Conservation (phyloP, 225 moss, liverwort and hornwort genomes). For the Lunularia cruciata region DNA sequence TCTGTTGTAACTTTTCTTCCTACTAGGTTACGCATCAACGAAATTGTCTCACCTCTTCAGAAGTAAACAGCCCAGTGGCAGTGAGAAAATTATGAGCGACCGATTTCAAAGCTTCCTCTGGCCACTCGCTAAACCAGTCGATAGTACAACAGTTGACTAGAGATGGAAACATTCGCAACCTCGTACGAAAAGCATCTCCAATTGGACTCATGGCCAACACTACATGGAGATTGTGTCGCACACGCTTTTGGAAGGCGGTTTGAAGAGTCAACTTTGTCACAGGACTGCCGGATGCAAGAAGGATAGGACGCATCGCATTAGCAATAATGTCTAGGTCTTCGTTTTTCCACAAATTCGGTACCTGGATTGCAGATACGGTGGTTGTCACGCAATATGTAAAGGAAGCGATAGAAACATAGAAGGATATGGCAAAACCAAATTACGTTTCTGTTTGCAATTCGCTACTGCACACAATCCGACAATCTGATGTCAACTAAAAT, state of each 20-base stretch:
- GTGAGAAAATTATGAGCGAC: slow-evolving; percentile 71
- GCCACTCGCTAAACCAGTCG: slow-evolving; percentile 98
- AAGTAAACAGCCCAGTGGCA: slow-evolving; percentile 45
- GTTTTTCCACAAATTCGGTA: slow-evolving; percentile 88
- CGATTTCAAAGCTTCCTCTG: slow-evolving; percentile 76
- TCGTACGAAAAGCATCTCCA: slow-evolving; percentile 78
- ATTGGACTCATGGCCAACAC: slow-evolving; percentile 89
- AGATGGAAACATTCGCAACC: slow-evolving; percentile 91
- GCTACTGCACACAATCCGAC: too few relatives aligned
- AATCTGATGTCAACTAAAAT: too few relatives aligned
- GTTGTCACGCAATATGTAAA: too few relatives aligned
- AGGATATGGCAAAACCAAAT: too few relatives aligned
- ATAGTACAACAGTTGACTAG: slow-evolving; percentile 93
- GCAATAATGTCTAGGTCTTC: slow-evolving; percentile 76
- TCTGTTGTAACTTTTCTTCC: not conserved
- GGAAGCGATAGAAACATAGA: too few relatives aligned
- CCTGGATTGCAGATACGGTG: too few relatives aligned
- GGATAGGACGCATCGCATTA: slow-evolving; percentile 67
- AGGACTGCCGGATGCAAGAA: slow-evolving; percentile 52
- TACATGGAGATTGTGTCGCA: slow-evolving; percentile 74
- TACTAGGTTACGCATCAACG: not conserved
- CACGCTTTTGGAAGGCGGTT: slow-evolving; percentile 68
- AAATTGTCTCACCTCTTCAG: slow-evolving; percentile 46
- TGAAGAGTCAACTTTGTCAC: slow-evolving; percentile 74
- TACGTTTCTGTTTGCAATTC: too few relatives aligned